Base-by-base conservation (phyloP, 495 filamentous ascomycete species). In the Talaromyces borbonicus region DNA sequence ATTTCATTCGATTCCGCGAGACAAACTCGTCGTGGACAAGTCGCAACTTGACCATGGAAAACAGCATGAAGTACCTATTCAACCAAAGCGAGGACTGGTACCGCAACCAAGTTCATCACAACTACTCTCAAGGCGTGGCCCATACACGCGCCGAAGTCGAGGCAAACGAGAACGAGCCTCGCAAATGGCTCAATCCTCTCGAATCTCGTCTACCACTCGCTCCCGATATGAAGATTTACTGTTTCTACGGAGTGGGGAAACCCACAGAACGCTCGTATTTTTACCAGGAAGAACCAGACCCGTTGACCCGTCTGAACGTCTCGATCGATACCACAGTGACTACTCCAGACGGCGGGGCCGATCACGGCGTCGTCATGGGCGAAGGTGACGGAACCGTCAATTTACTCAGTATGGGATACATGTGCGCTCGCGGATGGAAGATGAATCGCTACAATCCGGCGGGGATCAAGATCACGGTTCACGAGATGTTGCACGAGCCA, bases 371-470 rank as follows among this genome's bases (percentile, higher is more conserved):
- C 23, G 67, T 93, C 32, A 80, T 93, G 69, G 90, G 90, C 30
- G 92, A 97, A 60, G 92, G 92, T 9, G 92, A 98, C 56, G 92
- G 92, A 5, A 98, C 92, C 2, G 90, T 97, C 47, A 88, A 85
- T 43, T 62, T 98, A 5, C 65, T 98, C 36, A 90, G 84, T 52
- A 80, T 77, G 3, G 92, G 88, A 2, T 98, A 96, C 57, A 97
- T 98, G 92, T 98, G 92, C 62, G 79, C 85, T 51, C 85, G 83
- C 56, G 92, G 92, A 19, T 98, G 92, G 92, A 56, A 58, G 29
- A 85, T 97, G 54, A 88, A 87, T 56, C 77, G 92, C 15, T 98
- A 90, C 55, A 98, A 98, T 58, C 92, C 92, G 1, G 84, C 87
- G 0, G 79, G 80, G 0, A 72, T 81, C 3, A 75, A 86, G 54